These are phyloP conservation scores for Coemansia sp. DNA, from an alignment of 192 early-diverging fungal species.

Conservation along the genomic window DNA sequence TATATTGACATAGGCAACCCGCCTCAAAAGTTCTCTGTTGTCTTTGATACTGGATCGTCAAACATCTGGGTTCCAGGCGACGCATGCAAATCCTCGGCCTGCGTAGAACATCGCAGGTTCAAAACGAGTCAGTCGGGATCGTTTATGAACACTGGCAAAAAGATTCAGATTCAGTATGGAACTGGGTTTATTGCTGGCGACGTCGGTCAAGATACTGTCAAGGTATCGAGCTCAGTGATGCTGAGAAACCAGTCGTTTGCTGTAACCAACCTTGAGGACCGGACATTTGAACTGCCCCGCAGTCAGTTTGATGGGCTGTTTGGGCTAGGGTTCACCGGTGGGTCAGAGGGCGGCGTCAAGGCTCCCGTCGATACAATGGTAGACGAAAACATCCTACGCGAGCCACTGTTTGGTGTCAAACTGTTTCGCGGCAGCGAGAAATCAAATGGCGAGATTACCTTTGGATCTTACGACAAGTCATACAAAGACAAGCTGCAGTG, in stretches of 20 bases:
- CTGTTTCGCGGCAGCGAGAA: slow-evolving; percentile 26
- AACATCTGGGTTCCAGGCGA: slow-evolving; percentile 77
- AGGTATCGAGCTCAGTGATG: slow-evolving; percentile 29
- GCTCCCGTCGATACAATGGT: slow-evolving; percentile 49
- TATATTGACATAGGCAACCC: slow-evolving; percentile 68
- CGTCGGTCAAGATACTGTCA: slow-evolving; percentile 68
- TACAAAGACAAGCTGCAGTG: slow-evolving; percentile 54
- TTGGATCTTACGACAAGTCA: slow-evolving; percentile 48
- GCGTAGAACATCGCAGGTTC: slow-evolving; percentile 81
- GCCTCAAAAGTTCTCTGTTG: slow-evolving; percentile 66
- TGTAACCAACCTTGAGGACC: slow-evolving; percentile 34
- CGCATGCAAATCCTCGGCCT: slow-evolving; percentile 63
- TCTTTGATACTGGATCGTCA: slow-evolving; percentile 68
- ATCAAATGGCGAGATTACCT: slow-evolving; percentile 52
- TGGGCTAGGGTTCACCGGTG: slow-evolving; percentile 50
- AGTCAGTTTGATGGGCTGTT: slow-evolving; percentile 56
- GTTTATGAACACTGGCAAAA: slow-evolving; percentile 52
- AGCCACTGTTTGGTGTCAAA: slow-evolving; percentile 44
- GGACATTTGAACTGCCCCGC: slow-evolving; percentile 39
- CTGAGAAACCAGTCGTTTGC: slow-evolving; percentile 53
- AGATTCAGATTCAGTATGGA: slow-evolving; percentile 94
- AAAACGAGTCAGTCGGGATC: slow-evolving; percentile 66
- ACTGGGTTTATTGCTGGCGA: slow-evolving; percentile 91
- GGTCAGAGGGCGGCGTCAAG: slow-evolving; percentile 37
- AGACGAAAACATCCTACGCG: slow-evolving; percentile 29